Base-by-base conservation (phyloP, 495 filamentous ascomycete genomes). In the Ascodesmis nigricans region DNA sequence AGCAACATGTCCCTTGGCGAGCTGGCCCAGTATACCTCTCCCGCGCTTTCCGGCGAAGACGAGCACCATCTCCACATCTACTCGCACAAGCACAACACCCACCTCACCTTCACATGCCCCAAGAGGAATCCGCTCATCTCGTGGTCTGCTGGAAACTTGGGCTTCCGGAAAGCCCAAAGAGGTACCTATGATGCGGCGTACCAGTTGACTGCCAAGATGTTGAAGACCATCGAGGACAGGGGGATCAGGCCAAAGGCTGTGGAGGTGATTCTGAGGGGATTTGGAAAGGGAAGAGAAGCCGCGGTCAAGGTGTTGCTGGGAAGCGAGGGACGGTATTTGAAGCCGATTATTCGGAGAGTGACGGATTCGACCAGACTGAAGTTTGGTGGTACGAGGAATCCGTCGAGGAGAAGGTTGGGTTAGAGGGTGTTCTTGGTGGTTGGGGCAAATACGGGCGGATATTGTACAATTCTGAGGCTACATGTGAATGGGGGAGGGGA, bases 361-460 rank as follows among this genome's bases (percentile, higher is more conserved):
- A 65, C 73, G 15, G 87, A 97, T 62, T 56, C 65, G 21, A 91
- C 81, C 29, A 72, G 77, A 48, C 52, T 95, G 50, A 97, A 95
- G 58, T 91, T 93, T 60, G 87, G 90, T 58, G 90, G 87, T 49
- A 81, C 79, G 40, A 76, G 83, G 55, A 80, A 78, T 60, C 62
- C 60, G 50, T 76, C 68, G 47, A 67, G 68, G 24, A 81, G 81
- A 52, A 71, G 87, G 61, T 58, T 93, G 59, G 75, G 35, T 29
- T 79, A 61, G 82, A 62, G 52, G 35, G 21, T 15, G 24, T 21
- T 8, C 27, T 19, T 25, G 24, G 11, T 9, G 6, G 23, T 25
- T 25, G 23, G 6, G 23, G 23, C n/a, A n/a, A n/a, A n/a, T n/a
- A n/a, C n/a, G n/a, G n/a, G n/a, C n/a, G n/a, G n/a, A n/a, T n/a